These are phyloP conservation scores for Mycena pura DNA, from an alignment of 768 basidiomycete genomes.

Conservation along the genomic window DNA sequence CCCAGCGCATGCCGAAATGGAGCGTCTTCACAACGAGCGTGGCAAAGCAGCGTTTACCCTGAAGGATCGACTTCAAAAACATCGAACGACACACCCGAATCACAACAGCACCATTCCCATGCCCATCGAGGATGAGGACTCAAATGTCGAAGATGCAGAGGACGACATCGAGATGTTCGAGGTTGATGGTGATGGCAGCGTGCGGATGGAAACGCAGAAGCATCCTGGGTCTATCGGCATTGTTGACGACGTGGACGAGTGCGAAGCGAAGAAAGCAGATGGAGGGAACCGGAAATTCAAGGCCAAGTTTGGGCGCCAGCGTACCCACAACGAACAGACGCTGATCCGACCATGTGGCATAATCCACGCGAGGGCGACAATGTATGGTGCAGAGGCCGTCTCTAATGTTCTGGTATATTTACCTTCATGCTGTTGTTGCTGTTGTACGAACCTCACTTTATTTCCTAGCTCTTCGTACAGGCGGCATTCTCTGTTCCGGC, in stretches of 20 bases:
- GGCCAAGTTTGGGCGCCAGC: conserved; percentile 15
- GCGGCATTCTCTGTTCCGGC: conserved; percentile 32
- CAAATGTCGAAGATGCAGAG: background rate
- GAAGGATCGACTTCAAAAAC: background rate
- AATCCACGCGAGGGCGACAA: conserved; percentile 23
- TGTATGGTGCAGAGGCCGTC: conserved; percentile 26
- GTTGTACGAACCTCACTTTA: background rate
- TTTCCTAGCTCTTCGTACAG: conserved; percentile 5
- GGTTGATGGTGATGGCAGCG: background rate
- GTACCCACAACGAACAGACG: conserved; percentile 31
- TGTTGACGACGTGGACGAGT: background rate
- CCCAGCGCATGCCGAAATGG: background rate
- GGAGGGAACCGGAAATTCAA: conserved; percentile 16
- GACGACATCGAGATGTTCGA: conserved; percentile 5
- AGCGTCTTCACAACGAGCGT: background rate
- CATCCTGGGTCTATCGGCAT: background rate
- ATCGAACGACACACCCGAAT: background rate
- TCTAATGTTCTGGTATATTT: conserved; percentile 27
- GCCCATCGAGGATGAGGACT: background rate
- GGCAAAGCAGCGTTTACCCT: conserved; percentile 5
- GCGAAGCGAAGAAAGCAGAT: conserved; percentile 7
- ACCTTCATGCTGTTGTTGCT: too few relatives aligned
- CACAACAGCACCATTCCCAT: background rate
- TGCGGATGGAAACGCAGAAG: background rate
- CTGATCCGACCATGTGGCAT: conserved; percentile 29